A percentile compares a stretch with the other conserved stretches of the same genome.
Evolutionary conservation across 371 early-diverging fungal species (phyloP).

Genomic region (Enterospora canceri): DNA sequence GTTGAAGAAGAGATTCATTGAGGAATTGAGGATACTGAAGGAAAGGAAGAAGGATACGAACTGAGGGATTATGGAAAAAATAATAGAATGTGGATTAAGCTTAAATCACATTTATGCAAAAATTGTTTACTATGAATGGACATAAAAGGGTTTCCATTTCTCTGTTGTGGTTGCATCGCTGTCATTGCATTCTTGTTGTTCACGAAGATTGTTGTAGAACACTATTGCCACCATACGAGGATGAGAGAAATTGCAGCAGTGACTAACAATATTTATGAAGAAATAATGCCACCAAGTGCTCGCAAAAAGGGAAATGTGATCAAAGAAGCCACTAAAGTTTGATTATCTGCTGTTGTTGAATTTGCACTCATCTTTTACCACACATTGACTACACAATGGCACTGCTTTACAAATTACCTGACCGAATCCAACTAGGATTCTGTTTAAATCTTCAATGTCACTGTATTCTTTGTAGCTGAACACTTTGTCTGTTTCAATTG

Average conservation of each 20-base stretch:
- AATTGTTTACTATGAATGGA: neutral
- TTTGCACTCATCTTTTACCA: conserved; percentile 58
- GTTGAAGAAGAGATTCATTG: conserved; percentile 50
- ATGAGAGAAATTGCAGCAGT: too few relatives aligned
- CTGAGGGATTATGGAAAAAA: conserved; percentile 9
- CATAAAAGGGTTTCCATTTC: neutral
- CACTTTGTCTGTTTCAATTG: neutral
- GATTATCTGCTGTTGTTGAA: neutral
- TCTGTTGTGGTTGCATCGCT: too few relatives aligned
- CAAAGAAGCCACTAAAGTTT: too few relatives aligned
- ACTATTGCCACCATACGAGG: too few relatives aligned
- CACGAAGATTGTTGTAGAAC: too few relatives aligned
- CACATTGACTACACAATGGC: conserved; percentile 70
- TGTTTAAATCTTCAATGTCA: conserved; percentile 64
- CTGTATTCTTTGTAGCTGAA: neutral
- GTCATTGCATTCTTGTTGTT: too few relatives aligned
- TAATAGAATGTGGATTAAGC: neutral
- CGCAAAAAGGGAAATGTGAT: too few relatives aligned
- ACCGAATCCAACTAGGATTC: conserved; percentile 80
- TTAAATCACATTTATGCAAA: neutral
- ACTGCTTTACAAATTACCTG: conserved; percentile 67
- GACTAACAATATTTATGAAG: too few relatives aligned
- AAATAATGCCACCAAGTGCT: too few relatives aligned
- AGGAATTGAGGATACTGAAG: conserved; percentile 21
- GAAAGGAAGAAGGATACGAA: conserved; percentile 35